These are phyloP conservation scores for Sisymbrium irio DNA, from an alignment of 345 rosid genomes.

Conservation along the genomic window DNA sequence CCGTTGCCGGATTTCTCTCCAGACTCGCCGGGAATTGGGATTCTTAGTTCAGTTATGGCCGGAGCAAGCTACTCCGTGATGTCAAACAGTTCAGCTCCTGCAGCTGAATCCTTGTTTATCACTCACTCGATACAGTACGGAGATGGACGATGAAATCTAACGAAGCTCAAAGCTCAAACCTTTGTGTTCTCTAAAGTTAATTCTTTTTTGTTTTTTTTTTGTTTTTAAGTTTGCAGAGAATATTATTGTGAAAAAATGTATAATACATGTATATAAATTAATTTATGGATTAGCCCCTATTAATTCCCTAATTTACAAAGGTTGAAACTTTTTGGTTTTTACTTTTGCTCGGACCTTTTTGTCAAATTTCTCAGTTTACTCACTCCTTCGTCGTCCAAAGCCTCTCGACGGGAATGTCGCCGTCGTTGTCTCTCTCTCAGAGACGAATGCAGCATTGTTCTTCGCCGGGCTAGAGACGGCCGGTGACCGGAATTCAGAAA, in stretches of 20 bases:
- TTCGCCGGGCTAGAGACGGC: no score
- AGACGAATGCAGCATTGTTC: no score
- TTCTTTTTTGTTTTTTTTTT: no score
- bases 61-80: neutral
- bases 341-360: no score
- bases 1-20: slow-evolving; percentile 33
- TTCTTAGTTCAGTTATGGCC: slow-evolving; percentile 6
- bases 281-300: neutral
- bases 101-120: slow-evolving; percentile 17
- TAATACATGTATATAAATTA: no score
- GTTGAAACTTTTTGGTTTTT: neutral
- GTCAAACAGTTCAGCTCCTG: neutral
- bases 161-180: neutral
- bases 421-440: no score
- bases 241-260: neutral
- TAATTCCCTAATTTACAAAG: neutral
- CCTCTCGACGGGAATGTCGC: neutral
- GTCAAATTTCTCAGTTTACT: neutral
- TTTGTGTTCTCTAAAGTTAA: neutral
- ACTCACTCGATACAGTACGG: slow-evolving; percentile 32
- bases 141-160: slow-evolving; percentile 16
- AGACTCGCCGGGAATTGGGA: slow-evolving; percentile 28
- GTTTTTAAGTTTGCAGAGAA: neutral
- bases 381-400: neutral
- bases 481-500: no score